These are phyloP conservation scores for Clavariopsis aquatica DNA, from an alignment of 495 filamentous ascomycete genomes.

Conservation along the genomic window DNA sequence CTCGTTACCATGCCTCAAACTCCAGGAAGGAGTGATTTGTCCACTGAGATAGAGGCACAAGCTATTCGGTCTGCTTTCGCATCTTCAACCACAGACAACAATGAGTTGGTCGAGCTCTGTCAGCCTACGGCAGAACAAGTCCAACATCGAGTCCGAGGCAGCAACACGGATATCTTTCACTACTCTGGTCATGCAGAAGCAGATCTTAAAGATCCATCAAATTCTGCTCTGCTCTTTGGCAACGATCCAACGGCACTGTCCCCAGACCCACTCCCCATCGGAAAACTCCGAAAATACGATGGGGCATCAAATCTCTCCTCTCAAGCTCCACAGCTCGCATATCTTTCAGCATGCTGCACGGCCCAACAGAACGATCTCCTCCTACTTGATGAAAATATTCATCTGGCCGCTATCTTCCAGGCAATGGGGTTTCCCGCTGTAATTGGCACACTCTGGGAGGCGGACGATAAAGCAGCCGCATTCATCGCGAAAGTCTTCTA, in stretches of 20 bases:
- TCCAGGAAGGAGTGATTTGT: not conserved
- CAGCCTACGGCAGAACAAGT: no score
- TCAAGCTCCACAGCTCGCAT: constrained; percentile 11
- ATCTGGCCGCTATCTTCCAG: constrained; percentile 18
- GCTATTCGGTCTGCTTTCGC: not conserved
- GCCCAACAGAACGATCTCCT: constrained; percentile 2
- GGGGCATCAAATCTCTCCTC: no score
- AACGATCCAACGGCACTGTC: not conserved
- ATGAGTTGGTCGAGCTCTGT: no score
- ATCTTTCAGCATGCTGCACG: constrained; percentile 25
- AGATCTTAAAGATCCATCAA: no score
- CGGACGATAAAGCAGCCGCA: constrained; percentile 10
- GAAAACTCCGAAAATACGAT: no score
- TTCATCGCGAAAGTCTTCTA: no score
- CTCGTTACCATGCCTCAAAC: constrained; percentile 18
- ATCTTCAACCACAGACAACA: not conserved
- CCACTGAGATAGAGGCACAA: not conserved
- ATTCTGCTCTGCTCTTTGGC: no score
- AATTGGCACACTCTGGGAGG: constrained; percentile 19
- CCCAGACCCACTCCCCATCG: constrained; percentile 4
- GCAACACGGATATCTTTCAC: no score
- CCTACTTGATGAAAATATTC: constrained; percentile 21
- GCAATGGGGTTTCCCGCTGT: constrained; percentile 14
- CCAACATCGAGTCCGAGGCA: no score
- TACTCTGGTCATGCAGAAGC: no score